Evolutionary conservation across 345 rosid genomes (phyloP).

Genomic region (Eucalyptus marginata): DNA sequence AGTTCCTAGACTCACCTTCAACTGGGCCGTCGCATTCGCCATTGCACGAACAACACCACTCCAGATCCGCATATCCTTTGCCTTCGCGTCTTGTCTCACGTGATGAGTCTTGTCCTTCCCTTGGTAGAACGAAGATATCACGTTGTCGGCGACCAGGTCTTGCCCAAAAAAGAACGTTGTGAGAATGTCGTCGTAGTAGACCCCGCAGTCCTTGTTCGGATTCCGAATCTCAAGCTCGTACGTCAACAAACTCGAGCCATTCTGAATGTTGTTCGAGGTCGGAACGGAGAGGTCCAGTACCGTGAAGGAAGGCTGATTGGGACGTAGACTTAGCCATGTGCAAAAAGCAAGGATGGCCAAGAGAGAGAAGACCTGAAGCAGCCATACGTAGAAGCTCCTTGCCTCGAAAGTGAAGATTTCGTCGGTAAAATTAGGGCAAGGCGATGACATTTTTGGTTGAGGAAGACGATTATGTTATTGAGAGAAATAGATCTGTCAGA

Average conservation of each 20-base stretch:
- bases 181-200: conserved; percentile 20
- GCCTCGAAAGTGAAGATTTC: neutral
- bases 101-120: neutral
- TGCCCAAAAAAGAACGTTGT: conserved; percentile 6
- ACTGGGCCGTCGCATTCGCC: conserved; percentile 2
- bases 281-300: conserved; percentile 14
- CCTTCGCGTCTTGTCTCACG: neutral
- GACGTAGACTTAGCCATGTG: conserved; percentile 22
- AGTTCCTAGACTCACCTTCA: conserved; percentile 10
- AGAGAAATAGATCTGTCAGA: neutral
- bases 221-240: conserved; percentile 5
- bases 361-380: conserved; percentile 18
- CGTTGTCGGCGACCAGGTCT: conserved; percentile 9
- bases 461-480: neutral
- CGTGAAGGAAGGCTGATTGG: conserved; percentile 8
- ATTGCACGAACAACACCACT: neutral
- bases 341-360: conserved; percentile 11
- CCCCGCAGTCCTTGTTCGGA: neutral
- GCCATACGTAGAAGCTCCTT: conserved; percentile 6
- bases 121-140: conserved; percentile 7
- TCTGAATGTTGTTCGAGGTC: neutral
- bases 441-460: neutral
- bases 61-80: neutral
- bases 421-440: neutral
- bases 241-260: neutral